A percentile compares a stretch with the other conserved stretches of the same genome.
These are phyloP conservation scores for Chernovozyma sophiae-reginae DNA, from an alignment of 1,139 yeast species.

Conservation along the genomic window DNA sequence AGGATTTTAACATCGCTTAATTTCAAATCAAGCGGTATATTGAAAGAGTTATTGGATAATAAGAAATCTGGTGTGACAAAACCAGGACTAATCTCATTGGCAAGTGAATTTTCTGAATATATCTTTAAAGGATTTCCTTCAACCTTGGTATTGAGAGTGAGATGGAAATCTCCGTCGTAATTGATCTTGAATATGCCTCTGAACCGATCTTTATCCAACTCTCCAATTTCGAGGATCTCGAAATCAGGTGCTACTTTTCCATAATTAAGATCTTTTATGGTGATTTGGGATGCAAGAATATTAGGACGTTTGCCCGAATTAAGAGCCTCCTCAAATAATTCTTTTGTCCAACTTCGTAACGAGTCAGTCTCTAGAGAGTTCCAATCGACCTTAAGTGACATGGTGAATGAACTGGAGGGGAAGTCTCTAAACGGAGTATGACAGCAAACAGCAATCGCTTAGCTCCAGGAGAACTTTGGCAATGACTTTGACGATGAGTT, in stretches of 20 bases:
- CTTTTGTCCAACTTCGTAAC: conserved; percentile 62
- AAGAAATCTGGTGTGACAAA: conserved; percentile 68
- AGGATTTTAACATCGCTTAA: conserved; percentile 68
- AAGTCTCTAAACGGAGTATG: neutral
- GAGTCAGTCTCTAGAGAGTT: conserved; percentile 68
- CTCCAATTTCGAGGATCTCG: conserved; percentile 84
- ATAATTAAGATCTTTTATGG: conserved; percentile 69
- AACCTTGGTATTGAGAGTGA: conserved; percentile 76
- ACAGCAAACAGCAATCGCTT: no score
- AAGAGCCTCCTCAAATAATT: conserved; percentile 69
- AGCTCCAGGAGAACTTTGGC: no score
- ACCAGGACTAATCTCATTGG: conserved; percentile 25
- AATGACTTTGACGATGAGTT: no score
- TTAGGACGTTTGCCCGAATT: conserved; percentile 75
- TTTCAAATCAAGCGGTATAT: conserved; percentile 74
- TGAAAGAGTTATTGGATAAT: conserved; percentile 64
- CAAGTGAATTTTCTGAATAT: conserved; percentile 49
- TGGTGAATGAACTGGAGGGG: conserved; percentile 16
- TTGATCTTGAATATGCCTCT: conserved; percentile 82
- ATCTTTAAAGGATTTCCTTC: conserved; percentile 82
- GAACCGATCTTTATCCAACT: conserved; percentile 72
- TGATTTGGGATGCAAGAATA: conserved; percentile 69
- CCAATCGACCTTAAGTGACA: conserved; percentile 85
- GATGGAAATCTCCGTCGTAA: conserved; percentile 75
- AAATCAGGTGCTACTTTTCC: conserved; percentile 76